Evolutionary conservation across 768 basidiomycete species (phyloP).

Genomic region (Rhizopogon roseolus): DNA sequence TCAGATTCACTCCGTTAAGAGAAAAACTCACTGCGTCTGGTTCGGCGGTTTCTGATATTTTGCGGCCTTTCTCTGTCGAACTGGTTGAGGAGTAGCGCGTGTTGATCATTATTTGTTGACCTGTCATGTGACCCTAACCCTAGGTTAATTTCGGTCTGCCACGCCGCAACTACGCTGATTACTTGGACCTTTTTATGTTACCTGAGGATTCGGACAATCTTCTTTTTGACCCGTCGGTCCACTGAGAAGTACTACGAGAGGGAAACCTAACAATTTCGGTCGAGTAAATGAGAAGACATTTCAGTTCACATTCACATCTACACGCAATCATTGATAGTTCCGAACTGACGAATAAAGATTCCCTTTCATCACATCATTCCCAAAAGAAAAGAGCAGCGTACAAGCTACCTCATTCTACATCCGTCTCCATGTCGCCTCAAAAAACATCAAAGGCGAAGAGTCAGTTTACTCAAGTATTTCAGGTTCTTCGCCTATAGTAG

Average conservation of each 20-base stretch:
- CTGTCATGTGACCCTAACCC: background rate
- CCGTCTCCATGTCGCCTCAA: background rate
- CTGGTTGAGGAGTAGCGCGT: conserved; percentile 11
- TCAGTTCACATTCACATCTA: too few relatives aligned
- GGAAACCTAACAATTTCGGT: too few relatives aligned
- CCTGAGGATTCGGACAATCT: too few relatives aligned
- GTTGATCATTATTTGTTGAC: conserved; percentile 24
- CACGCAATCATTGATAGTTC: background rate
- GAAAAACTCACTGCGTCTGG: conserved; percentile 6
- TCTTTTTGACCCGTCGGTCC: too few relatives aligned
- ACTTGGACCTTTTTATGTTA: too few relatives aligned
- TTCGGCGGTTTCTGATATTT: conserved; percentile 8
- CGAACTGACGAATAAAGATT: background rate
- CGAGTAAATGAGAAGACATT: too few relatives aligned
- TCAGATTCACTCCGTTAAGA: background rate
- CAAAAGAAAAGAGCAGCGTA: too few relatives aligned
- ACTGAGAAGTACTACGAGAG: too few relatives aligned
- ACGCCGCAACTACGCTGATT: too few relatives aligned
- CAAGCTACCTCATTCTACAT: background rate
- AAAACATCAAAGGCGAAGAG: background rate
- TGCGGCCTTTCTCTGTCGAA: conserved; percentile 10
- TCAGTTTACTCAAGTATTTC: background rate
- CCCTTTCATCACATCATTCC: background rate
- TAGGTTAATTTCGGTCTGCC: too few relatives aligned
- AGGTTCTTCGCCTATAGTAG: background rate